Evolutionary conservation across 169 alveolate genomes (phyloP), one percentile per base, ranked within the genome.

Genomic region (Eimeria acervulina): DNA sequence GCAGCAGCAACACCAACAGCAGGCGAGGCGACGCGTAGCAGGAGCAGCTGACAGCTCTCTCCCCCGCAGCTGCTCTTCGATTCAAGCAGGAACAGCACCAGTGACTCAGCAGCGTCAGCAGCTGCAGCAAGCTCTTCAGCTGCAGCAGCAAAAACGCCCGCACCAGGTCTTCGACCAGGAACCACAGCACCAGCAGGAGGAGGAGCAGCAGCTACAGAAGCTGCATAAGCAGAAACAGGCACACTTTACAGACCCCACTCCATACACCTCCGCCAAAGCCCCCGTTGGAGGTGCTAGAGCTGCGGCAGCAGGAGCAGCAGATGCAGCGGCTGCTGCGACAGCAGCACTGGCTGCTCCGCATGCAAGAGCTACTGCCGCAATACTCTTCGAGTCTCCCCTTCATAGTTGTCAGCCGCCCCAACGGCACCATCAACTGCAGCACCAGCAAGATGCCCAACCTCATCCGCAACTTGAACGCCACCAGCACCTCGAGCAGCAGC

Each of bases 221-320:
- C 93, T 10, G 93, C 78, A 33, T 40, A 38, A 85, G 61, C 93
- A 85, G 19, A 33, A 21, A 31, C 74, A 85, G 72, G 63, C 90
- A 2, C 90, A 8, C 31, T 47, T 42, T 4, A 76, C 87, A 38
- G 63, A 76, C 87, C 40, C 59, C 23, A 2, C 40, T 10, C 70
- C 13, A 7, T 23, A 38, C 8, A 31, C 8, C 42, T 81, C 42
- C 38, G 38, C 90, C 23, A 17, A 51, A n/a, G 12, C 51, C 72
- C 90, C 68, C 42, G 70, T 19, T 47, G 31, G n/a, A 47, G 55
- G 44, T n/a, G 68, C 42, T 28, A 31, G 15, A 51, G 63, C 90
- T 81, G 80, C 63, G 59, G 36, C 78, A 59, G 36, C 61, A 76
- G 59, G 26, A 76, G 15, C 61, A 17, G 88, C 19, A 44, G 33